A percentile compares a stretch with the other conserved stretches of the same genome.
These are phyloP conservation scores for Durio zibethinus DNA, from an alignment of 345 rosid genomes.

Conservation along the genomic window DNA sequence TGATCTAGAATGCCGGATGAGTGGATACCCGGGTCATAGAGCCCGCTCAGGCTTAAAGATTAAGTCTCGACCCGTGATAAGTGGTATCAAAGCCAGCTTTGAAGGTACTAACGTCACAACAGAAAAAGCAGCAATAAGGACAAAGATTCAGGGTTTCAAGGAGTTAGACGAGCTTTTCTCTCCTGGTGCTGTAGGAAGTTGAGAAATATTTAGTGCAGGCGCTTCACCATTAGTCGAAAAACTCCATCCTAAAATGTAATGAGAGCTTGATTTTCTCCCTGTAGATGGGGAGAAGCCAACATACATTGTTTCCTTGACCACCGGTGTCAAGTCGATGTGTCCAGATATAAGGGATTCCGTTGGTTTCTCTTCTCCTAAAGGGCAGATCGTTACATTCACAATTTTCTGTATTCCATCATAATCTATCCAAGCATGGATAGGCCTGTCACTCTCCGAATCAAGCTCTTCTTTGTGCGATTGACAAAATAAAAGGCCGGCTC, in stretches of 20 bases:
- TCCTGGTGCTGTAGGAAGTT: constrained; percentile 40
- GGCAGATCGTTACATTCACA: constrained; percentile 44
- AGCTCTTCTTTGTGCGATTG: neutral
- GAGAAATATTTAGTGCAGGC: constrained; percentile 35
- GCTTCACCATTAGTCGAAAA: constrained; percentile 41
- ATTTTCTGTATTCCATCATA: constrained; percentile 39
- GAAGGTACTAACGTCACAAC: no score
- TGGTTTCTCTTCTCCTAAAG: constrained; percentile 30
- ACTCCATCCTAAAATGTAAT: constrained; percentile 78
- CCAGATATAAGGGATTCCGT: constrained; percentile 30
- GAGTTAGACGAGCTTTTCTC: constrained; percentile 15
- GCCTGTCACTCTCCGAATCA: constrained; percentile 34
- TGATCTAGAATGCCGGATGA: no score
- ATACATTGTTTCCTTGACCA: constrained; percentile 35
- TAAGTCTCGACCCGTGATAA: no score
- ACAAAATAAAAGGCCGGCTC: constrained; percentile 26
- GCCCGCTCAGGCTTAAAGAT: no score
- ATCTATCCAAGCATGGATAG: constrained; percentile 54
- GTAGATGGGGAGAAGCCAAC: constrained; percentile 78
- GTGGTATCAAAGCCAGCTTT: no score
- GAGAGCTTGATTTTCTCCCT: constrained; percentile 47
- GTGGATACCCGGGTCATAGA: no score
- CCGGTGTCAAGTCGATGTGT: neutral
- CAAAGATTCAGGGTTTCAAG: constrained; percentile 17
- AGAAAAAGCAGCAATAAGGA: constrained; percentile 33